Conservation (phyloP, 495 filamentous ascomycete genomes). For the Hypoxylon intermedium region DNA sequence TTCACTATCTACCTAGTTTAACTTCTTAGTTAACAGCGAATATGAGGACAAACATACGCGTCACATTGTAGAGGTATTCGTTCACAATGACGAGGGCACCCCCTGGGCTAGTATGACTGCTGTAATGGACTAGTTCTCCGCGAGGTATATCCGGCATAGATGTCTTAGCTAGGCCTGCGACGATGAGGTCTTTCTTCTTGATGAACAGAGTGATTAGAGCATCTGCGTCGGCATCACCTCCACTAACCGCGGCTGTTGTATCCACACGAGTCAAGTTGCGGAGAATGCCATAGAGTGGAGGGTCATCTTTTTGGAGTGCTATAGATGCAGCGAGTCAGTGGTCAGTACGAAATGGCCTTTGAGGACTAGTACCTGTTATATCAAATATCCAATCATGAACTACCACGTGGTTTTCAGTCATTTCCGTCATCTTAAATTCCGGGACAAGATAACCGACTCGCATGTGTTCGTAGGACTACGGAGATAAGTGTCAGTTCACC, state of each 20-base stretch:
- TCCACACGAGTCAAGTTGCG: not conserved
- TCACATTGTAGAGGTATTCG: slow-evolving; percentile 7
- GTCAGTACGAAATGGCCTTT: not conserved
- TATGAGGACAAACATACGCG: not conserved
- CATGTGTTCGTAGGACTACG: slow-evolving; percentile 1
- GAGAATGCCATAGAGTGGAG: not conserved
- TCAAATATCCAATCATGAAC: slow-evolving; percentile 23
- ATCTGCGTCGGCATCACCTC: not conserved
- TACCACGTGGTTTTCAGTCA: not conserved
- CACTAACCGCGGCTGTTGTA: not conserved
- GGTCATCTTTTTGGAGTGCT: slow-evolving; percentile 6
- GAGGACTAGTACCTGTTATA: slow-evolving; percentile 5
- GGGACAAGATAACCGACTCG: slow-evolving; percentile 21
- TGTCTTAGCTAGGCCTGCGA: not conserved
- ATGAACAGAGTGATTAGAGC: slow-evolving; percentile 1
- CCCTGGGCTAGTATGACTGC: not conserved
- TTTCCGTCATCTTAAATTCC: not conserved
- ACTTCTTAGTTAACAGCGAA: not conserved
- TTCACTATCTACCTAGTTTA: too few relatives aligned
- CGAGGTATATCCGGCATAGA: not conserved
- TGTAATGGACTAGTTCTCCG: not conserved
- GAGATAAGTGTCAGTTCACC: not conserved
- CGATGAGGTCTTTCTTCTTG: not conserved
- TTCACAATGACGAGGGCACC: not conserved
- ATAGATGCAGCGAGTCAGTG: not conserved